phyloP scores from a whole-genome alignment of 2,329 filamentous ascomycete species.

The Fusarium tjaetaba region DNA sequence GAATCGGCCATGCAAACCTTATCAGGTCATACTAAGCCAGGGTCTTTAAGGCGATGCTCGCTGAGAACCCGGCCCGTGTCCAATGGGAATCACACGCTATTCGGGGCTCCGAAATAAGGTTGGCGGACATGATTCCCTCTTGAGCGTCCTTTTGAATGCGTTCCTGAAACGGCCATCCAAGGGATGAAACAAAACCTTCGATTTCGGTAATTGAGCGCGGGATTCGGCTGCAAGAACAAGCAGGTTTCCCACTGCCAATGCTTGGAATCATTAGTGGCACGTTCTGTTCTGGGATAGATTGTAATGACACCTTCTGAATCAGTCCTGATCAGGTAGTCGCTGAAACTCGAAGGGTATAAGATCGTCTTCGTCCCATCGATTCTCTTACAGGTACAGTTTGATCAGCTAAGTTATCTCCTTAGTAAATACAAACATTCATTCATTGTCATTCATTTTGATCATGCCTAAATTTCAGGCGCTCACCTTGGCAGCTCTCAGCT shows the following conservation, averaged over 20 bases:
- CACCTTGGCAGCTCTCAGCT: background rate
- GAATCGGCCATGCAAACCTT: background rate
- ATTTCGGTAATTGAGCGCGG: slow-evolving; percentile 13
- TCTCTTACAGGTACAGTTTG: background rate
- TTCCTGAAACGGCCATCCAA: slow-evolving; percentile 15
- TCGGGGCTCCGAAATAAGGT: slow-evolving; percentile 5
- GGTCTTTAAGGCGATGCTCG: background rate
- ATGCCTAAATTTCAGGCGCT: slow-evolving; percentile 1
- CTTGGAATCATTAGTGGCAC: background rate
- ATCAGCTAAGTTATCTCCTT: background rate
- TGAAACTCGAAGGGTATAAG: background rate
- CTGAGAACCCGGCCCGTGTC: background rate
- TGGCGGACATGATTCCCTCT: slow-evolving; percentile 10
- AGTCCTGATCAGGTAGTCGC: background rate
- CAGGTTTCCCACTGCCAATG: background rate
- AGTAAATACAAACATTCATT: background rate
- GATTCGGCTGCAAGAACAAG: background rate
- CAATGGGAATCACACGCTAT: background rate
- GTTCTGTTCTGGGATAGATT: background rate
- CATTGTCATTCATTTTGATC: background rate
- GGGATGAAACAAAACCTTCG: background rate
- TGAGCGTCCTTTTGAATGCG: background rate
- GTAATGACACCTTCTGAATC: background rate
- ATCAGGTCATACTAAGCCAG: background rate
- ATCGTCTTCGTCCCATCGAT: background rate